Conservation (phyloP, 75 land plant species). For the Pinus tabuliformis region DNA sequence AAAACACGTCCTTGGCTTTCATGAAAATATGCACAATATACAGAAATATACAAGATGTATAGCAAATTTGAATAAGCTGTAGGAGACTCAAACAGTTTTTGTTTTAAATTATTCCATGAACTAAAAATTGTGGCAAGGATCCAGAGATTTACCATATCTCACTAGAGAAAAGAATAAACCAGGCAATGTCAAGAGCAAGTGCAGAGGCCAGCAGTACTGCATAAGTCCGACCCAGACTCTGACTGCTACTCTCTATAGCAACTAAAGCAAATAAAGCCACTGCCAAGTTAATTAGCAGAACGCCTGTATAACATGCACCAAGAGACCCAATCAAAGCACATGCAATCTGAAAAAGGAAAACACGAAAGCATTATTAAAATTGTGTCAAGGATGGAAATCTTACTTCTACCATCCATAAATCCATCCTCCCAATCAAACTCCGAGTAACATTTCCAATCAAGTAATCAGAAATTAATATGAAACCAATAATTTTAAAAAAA, state of each 20-base stretch:
- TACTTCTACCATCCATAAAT: no score
- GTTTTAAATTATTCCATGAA: neutral
- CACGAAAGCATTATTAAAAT: neutral
- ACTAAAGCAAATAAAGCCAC: constrained; percentile 81
- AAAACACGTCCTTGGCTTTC: no score
- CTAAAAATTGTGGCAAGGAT: constrained; percentile 4
- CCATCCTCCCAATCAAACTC: no score
- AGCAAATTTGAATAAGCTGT: neutral
- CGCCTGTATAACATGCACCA: constrained; percentile 76
- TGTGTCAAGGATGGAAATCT: no score
- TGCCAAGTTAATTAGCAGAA: constrained; percentile 70
- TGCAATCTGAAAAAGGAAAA: constrained; percentile 47
- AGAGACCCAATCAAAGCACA: constrained; percentile 83
- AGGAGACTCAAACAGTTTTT: neutral
- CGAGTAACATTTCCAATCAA: no score
- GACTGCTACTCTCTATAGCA: constrained; percentile 89
- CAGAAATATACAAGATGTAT: no score
- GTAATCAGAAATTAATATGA: no score
- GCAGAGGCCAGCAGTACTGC: constrained; percentile 59
- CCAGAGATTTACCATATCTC: constrained; percentile 60
- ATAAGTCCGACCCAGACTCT: constrained; percentile 75
- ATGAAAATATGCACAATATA: neutral
- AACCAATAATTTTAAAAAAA: no score
- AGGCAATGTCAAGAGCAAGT: constrained; percentile 63
- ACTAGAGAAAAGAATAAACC: constrained; percentile 72